phyloP scores from a whole-genome alignment of 345 rosid species.

The Brassica carinata region DNA sequence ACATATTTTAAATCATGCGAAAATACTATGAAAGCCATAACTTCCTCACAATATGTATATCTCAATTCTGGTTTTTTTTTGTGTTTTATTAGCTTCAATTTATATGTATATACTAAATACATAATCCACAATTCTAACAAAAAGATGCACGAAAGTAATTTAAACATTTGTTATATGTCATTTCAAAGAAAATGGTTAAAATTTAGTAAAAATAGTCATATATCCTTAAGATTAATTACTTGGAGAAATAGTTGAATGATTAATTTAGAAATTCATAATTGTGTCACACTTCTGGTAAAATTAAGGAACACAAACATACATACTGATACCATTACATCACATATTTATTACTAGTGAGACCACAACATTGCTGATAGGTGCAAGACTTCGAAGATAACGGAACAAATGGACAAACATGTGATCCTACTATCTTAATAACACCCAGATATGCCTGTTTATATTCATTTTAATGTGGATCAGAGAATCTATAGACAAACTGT shows the following conservation, averaged over 20 bases:
- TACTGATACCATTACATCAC: slow-evolving; percentile 10
- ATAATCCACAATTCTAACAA: background rate
- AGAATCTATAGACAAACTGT: slow-evolving; percentile 23
- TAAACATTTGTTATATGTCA: background rate
- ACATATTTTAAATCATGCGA: background rate
- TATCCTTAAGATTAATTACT: background rate
- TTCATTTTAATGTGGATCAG: slow-evolving; percentile 21
- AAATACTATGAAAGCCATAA: background rate
- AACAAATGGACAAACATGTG: slow-evolving; percentile 24
- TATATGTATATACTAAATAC: background rate
- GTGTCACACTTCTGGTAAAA: background rate
- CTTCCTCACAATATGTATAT: background rate
- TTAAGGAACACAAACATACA: background rate
- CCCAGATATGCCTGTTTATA: slow-evolving; percentile 22
- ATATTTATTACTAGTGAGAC: slow-evolving; percentile 20
- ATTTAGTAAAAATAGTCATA: background rate
- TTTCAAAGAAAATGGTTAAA: background rate
- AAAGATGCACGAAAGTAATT: background rate
- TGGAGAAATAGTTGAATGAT: background rate
- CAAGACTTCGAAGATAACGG: background rate
- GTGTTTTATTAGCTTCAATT: background rate
- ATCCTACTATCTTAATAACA: slow-evolving; percentile 25
- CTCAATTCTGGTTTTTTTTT: background rate
- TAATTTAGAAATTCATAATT: background rate
- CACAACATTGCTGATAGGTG: slow-evolving; percentile 11